A percentile compares a stretch with the other conserved stretches of the same genome.
phyloP scores from a whole-genome alignment of 352 stramenopile genomes.

The Pythium vanterpoolii region DNA sequence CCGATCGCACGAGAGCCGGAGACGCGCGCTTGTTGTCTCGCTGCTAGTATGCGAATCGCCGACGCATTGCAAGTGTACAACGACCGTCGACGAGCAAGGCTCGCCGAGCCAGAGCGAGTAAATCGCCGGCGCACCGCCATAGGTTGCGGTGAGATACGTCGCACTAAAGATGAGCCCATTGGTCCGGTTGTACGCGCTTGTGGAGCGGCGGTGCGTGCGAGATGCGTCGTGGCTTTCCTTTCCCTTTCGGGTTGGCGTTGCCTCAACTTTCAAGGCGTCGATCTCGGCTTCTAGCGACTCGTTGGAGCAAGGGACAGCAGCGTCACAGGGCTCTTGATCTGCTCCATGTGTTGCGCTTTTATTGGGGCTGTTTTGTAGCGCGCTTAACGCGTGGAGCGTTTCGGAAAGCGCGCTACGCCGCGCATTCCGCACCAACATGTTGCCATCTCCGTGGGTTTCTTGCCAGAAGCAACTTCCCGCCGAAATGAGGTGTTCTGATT shows the following conservation, averaged over 20 bases:
- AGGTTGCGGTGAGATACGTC: constrained; percentile 47
- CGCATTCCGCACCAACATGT: constrained; percentile 3
- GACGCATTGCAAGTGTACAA: constrained; percentile 62
- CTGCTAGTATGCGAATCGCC: constrained; percentile 26
- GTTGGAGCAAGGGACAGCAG: not conserved
- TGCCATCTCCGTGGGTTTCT: not conserved
- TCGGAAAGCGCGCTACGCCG: not conserved
- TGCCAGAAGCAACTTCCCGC: not conserved
- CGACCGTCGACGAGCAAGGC: constrained; percentile 57
- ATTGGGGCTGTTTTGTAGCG: not conserved
- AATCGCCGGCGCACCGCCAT: constrained; percentile 50
- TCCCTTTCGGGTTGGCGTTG: not conserved
- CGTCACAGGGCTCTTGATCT: constrained; percentile 1
- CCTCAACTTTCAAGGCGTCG: not conserved
- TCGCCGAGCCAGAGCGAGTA: constrained; percentile 62
- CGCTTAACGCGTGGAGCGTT: not conserved
- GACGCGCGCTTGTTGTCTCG: not conserved
- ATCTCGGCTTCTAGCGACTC: not conserved
- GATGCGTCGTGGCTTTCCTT: not conserved
- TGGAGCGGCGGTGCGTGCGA: constrained; percentile 9
- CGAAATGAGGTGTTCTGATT: constrained; percentile 1
- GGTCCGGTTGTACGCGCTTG: constrained; percentile 19
- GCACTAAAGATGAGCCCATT: constrained; percentile 39
- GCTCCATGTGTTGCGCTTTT: not conserved
- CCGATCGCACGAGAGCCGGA: constrained; percentile 60